Evolutionary conservation across 495 filamentous ascomycete species (phyloP).

Genomic region (Neurospora sp.): DNA sequence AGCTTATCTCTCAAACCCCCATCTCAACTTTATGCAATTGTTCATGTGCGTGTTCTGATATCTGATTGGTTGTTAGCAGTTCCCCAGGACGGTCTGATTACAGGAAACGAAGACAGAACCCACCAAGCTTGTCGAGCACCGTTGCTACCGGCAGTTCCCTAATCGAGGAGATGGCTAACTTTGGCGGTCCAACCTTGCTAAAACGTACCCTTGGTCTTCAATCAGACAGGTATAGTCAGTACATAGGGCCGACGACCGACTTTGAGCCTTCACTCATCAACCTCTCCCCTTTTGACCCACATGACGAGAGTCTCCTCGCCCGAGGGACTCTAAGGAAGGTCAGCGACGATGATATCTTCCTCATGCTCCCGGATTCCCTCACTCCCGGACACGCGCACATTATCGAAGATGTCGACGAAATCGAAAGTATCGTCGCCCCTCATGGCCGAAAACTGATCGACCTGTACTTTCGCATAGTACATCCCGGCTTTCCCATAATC

Average conservation of each 20-base stretch:
- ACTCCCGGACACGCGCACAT: constrained; percentile 52
- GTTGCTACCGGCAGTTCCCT: constrained; percentile 40
- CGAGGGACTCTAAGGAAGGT: constrained; percentile 67
- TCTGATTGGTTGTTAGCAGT: constrained; percentile 36
- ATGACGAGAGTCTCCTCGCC: constrained; percentile 59
- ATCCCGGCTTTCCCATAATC: constrained; percentile 84
- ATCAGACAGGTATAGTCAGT: constrained; percentile 50
- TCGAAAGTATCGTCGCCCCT: constrained; percentile 74
- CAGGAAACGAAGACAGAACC: constrained; percentile 40
- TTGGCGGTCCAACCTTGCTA: constrained; percentile 48
- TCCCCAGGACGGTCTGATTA: constrained; percentile 45
- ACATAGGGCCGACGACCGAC: constrained; percentile 60
- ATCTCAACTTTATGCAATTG: constrained; percentile 4
- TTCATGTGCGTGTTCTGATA: constrained; percentile 23
- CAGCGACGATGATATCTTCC: constrained; percentile 74
- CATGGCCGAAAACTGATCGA: constrained; percentile 74
- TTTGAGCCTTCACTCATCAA: constrained; percentile 66
- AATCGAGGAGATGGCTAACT: constrained; percentile 52
- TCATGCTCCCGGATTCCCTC: constrained; percentile 59
- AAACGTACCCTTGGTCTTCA: constrained; percentile 58
- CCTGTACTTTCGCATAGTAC: constrained; percentile 78
- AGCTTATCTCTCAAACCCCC: neutral
- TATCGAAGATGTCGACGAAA: constrained; percentile 59
- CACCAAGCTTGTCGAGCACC: constrained; percentile 44
- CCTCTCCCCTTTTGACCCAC: constrained; percentile 58